A percentile compares a stretch with the other conserved stretches of the same genome.
Evolutionary conservation across 192 early-diverging fungal genomes (phyloP).

Genomic region (Podochytrium sp.): DNA sequence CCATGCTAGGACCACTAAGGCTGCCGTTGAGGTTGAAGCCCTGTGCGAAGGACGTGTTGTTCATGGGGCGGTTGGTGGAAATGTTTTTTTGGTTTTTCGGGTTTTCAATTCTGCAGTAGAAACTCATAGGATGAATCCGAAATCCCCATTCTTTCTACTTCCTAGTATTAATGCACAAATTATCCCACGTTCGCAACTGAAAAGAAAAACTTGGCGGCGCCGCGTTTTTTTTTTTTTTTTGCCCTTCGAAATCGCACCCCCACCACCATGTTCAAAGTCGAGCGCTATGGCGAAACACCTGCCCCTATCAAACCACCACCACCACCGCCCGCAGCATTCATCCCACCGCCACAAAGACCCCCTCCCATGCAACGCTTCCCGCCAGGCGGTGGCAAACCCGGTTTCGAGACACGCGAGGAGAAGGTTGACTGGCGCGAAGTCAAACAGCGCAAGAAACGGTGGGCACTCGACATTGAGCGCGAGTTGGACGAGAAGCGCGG

Average conservation of each 20-base stretch:
- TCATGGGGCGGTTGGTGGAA: too few relatives aligned
- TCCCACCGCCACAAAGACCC: not conserved
- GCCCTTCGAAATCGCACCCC: too few relatives aligned
- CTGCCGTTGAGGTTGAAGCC: too few relatives aligned
- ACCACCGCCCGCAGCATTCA: not conserved
- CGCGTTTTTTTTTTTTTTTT: constrained; percentile 6
- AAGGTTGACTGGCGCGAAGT: constrained; percentile 18
- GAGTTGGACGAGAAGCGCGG: constrained; percentile 9
- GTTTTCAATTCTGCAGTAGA: not conserved
- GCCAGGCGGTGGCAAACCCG: not conserved
- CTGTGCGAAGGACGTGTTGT: too few relatives aligned
- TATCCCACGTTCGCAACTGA: not conserved
- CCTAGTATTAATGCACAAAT: not conserved
- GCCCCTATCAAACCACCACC: not conserved
- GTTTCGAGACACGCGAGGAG: not conserved
- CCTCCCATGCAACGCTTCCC: not conserved
- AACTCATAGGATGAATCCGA: too few relatives aligned
- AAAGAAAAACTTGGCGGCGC: not conserved
- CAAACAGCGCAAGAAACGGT: constrained; percentile 17
- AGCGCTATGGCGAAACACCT: constrained; percentile 18
- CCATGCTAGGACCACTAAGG: too few relatives aligned
- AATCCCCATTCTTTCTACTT: not conserved
- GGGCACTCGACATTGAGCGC: constrained; percentile 26
- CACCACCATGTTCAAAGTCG: constrained; percentile 6
- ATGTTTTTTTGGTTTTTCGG: not conserved